phyloP scores from a whole-genome alignment of 73 alveolate species.

The Paramecium primaurelia region DNA sequence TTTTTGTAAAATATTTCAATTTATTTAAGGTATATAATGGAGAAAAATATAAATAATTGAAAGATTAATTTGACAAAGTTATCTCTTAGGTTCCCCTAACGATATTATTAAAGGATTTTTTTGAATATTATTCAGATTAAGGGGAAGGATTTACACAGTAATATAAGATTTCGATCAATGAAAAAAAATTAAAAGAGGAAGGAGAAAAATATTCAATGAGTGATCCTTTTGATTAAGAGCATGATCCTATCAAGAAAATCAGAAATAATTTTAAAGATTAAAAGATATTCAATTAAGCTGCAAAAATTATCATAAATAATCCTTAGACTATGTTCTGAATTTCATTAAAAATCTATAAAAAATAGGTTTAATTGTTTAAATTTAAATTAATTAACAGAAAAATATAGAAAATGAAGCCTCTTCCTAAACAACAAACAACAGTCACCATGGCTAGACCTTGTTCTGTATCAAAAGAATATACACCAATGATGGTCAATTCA shows the following conservation, averaged over 20 bases:
- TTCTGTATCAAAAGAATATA: constrained; percentile 16
- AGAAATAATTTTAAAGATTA: not conserved
- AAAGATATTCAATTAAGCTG: not conserved
- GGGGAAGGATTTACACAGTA: not conserved
- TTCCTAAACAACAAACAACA: not conserved
- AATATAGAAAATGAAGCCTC: not conserved
- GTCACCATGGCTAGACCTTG: constrained; percentile 24
- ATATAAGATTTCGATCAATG: not conserved
- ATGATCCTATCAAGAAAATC: not conserved
- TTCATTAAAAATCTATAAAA: not conserved
- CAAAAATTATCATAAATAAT: not conserved
- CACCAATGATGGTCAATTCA: not conserved
- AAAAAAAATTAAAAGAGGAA: not conserved
- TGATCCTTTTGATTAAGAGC: not conserved
- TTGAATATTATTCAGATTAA: not conserved
- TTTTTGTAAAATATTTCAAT: not conserved
- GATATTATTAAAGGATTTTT: not conserved
- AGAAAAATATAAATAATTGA: not conserved
- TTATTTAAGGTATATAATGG: not conserved
- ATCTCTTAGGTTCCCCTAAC: not conserved
- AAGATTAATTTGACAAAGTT: not conserved
- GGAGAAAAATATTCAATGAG: not conserved
- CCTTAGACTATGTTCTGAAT: not conserved
- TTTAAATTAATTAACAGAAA: constrained; percentile 28
- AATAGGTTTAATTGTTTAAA: not conserved